Evolutionary conservation across 129 eudicot species (phyloP).

Genomic region (Artemisia tridentata): DNA sequence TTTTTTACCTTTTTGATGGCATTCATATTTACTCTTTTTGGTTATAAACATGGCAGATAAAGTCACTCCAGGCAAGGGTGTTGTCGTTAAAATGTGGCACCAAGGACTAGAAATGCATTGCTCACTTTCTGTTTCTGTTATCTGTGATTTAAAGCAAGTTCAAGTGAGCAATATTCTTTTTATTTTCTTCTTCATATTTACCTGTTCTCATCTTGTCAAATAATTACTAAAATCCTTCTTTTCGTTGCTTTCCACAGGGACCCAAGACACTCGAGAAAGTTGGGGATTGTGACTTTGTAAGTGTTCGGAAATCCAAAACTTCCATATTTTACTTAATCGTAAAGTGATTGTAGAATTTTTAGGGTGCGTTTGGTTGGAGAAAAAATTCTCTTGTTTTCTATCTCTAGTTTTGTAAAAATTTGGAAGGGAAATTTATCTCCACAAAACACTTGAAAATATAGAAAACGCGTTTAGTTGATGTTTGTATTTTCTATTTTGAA

Average conservation of each 20-base stretch:
- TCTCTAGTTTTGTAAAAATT: too few relatives aligned
- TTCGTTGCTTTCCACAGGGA: constrained; percentile 48
- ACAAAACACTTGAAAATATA: too few relatives aligned
- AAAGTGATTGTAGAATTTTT: not conserved
- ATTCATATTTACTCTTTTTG: constrained; percentile 12
- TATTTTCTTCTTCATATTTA: not conserved
- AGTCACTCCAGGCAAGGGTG: constrained; percentile 63
- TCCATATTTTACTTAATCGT: constrained; percentile 1
- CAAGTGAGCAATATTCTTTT: constrained; percentile 44
- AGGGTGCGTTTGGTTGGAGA: too few relatives aligned
- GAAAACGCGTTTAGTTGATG: too few relatives aligned
- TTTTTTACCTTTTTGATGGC: not conserved
- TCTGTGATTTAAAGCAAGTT: constrained; percentile 64
- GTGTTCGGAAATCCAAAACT: constrained; percentile 35
- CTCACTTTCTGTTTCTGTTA: constrained; percentile 77
- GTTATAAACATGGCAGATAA: constrained; percentile 53
- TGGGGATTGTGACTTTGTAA: constrained; percentile 35
- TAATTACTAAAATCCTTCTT: constrained; percentile 8
- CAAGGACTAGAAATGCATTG: constrained; percentile 47
- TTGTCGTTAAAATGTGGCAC: constrained; percentile 55
- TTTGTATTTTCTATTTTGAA: too few relatives aligned
- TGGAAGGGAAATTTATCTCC: too few relatives aligned
- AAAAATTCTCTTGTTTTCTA: too few relatives aligned
- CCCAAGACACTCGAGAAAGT: constrained; percentile 25
- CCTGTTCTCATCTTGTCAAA: not conserved